Conservation (phyloP, 768 basidiomycete species). For the Termitomyces sp. region DNA sequence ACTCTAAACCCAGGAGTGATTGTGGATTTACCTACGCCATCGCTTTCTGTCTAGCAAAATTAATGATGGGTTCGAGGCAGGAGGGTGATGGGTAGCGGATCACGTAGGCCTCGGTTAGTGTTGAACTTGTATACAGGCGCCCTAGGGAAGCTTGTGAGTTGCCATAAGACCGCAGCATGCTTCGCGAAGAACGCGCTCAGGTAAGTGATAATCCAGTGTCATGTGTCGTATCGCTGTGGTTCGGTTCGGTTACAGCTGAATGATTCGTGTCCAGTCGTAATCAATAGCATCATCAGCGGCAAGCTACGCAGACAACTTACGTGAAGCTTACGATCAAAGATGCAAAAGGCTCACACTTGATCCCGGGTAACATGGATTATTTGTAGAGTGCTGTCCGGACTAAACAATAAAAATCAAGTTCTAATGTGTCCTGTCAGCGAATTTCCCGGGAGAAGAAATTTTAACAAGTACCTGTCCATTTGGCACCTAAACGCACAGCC, state of each 20-base stretch:
- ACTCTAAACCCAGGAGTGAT: not conserved
- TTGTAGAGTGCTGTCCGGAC: no score
- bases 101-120: not conserved
- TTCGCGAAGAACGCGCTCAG: not conserved
- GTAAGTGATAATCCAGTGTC: not conserved
- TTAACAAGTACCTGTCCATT: no score
- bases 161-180: not conserved
- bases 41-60: conserved; percentile 3
- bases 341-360: not conserved
- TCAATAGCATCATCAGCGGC: not conserved
- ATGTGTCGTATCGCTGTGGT: not conserved
- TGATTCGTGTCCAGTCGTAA: not conserved
- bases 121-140: not conserved
- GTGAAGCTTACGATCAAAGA: not conserved
- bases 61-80: conserved; percentile 9
- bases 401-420: no score
- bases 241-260: not conserved
- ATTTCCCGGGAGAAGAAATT: no score
- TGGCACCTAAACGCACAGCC: no score
- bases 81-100: conserved; percentile 13
- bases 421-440: no score
- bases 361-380: no score
- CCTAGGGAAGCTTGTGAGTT: not conserved
- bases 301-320: not conserved
- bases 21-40: not conserved